These are phyloP conservation scores for Punica granatum DNA, from an alignment of 345 rosid species.

Conservation along the genomic window DNA sequence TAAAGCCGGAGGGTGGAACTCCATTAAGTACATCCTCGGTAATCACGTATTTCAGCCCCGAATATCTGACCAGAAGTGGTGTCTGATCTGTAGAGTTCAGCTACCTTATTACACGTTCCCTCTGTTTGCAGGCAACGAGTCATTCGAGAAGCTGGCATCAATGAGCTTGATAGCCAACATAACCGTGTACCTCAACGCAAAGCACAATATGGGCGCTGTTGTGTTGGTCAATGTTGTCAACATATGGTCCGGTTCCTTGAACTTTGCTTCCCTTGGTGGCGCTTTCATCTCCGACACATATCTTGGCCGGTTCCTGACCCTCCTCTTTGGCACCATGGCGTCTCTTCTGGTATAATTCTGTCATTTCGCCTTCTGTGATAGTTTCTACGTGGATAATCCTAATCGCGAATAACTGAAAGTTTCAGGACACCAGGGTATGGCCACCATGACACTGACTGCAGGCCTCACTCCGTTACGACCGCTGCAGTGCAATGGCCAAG, in stretches of 20 bases:
- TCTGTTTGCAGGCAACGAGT: conserved; percentile 50
- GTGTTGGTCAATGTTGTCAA: conserved; percentile 39
- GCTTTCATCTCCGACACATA: conserved; percentile 59
- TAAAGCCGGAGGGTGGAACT: conserved; percentile 38
- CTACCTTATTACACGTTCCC: not conserved
- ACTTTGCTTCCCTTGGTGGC: conserved; percentile 42
- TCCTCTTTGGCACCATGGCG: conserved; percentile 40
- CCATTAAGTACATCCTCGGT: conserved; percentile 40
- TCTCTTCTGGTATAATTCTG: conserved; percentile 39
- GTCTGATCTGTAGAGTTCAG: not conserved
- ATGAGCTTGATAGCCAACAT: conserved; percentile 54
- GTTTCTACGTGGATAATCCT: too few species aligned
- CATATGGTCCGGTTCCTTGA: conserved; percentile 54
- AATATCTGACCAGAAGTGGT: too few species aligned
- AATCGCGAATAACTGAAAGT: too few species aligned
- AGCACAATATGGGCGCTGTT: conserved; percentile 51
- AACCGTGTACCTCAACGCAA: conserved; percentile 36
- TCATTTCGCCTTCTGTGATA: not conserved
- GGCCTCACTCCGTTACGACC: conserved; percentile 38
- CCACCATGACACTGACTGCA: conserved; percentile 44
- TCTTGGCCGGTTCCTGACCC: conserved; percentile 51
- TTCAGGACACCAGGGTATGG: conserved; percentile 87
- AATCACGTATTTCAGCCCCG: too few species aligned
- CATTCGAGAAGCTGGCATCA: conserved; percentile 72
- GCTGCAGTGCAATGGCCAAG: conserved; percentile 20